Evolutionary conservation across 225 moss, liverwort and hornwort species (phyloP).

Genomic region (Thuidium tamariscinum): DNA sequence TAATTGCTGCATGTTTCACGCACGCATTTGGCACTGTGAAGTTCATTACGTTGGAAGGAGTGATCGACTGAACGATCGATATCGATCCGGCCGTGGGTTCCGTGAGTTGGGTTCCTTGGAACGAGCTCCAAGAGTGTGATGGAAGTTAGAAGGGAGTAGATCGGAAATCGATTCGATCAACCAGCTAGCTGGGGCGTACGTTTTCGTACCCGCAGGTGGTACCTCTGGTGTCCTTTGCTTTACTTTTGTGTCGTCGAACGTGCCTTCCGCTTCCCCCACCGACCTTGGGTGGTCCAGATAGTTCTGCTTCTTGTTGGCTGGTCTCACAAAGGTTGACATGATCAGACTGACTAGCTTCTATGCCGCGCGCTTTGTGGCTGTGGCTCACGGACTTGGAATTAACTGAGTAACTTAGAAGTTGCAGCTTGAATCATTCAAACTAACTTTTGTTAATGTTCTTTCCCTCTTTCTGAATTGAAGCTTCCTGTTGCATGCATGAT

Average conservation of each 20-base stretch:
- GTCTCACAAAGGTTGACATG: background rate
- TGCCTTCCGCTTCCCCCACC: background rate
- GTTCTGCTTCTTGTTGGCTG: background rate
- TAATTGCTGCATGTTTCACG: no score
- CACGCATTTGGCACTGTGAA: background rate
- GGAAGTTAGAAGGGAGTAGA: background rate
- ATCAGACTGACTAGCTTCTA: no score
- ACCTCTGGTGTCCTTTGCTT: background rate
- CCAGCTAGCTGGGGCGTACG: background rate
- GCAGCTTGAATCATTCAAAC: background rate
- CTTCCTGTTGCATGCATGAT: background rate
- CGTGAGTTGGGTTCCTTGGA: background rate
- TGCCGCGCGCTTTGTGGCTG: background rate
- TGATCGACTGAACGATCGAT: background rate
- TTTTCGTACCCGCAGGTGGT: background rate
- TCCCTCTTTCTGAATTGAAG: background rate
- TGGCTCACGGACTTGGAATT: background rate
- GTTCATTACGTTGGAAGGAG: background rate
- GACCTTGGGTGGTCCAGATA: background rate
- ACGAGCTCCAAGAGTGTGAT: background rate
- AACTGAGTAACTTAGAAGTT: no score
- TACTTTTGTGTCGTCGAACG: background rate
- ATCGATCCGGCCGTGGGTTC: no score
- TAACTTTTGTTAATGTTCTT: background rate
- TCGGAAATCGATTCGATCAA: background rate